These are phyloP conservation scores for Talaromyces sp. DNA, from an alignment of 2,329 filamentous ascomycete genomes.

Conservation along the genomic window DNA sequence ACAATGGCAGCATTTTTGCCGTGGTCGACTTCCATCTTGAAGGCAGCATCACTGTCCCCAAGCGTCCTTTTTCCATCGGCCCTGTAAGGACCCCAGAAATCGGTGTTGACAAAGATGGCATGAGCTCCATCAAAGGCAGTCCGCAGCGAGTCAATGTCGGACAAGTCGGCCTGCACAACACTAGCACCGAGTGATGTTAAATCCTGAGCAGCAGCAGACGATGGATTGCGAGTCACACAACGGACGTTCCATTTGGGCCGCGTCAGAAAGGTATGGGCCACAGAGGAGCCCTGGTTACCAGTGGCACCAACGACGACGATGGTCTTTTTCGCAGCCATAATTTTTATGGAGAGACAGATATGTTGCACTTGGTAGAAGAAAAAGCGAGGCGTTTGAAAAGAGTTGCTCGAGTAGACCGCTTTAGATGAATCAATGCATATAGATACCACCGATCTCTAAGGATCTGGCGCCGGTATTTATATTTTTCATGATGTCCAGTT, in stretches of 20 bases:
- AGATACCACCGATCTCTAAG: background rate
- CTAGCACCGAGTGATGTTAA: conserved; percentile 24
- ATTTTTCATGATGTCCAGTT: background rate
- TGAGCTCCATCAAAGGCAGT: conserved; percentile 39
- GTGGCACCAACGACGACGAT: conserved; percentile 34
- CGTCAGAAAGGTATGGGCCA: conserved; percentile 15
- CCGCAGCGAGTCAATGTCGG: conserved; percentile 22
- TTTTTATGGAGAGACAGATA: background rate
- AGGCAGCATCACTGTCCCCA: conserved; percentile 24
- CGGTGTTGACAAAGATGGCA: conserved; percentile 52
- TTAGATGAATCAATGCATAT: background rate
- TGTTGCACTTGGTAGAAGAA: background rate
- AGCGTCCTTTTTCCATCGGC: conserved; percentile 1
- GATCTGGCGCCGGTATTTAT: background rate
- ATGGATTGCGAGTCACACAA: conserved; percentile 27
- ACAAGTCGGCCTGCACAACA: conserved; percentile 25
- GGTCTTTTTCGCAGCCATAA: background rate
- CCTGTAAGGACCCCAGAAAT: conserved; percentile 41
- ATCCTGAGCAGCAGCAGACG: conserved; percentile 17
- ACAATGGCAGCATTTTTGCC: conserved; percentile 55
- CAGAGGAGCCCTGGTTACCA: conserved; percentile 29
- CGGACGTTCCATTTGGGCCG: conserved; percentile 25
- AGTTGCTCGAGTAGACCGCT: background rate
- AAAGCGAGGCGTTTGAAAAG: background rate
- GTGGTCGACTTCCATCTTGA: conserved; percentile 48